Conservation (phyloP, 306 rosid genomes). For the Begonia loranthoides region DNA sequence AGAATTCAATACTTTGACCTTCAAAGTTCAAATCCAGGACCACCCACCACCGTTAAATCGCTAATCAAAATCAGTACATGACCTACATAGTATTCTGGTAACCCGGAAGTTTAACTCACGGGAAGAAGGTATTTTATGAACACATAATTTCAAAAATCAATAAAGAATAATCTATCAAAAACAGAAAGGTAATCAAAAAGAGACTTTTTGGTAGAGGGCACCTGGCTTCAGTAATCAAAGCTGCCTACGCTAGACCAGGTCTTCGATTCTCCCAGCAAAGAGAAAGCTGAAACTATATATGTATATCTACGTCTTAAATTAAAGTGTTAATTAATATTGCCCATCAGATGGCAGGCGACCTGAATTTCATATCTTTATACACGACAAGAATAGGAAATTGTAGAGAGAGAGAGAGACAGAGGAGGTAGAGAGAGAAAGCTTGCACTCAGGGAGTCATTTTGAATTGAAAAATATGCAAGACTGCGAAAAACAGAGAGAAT, state of each 20-base stretch:
- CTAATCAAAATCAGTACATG: too few relatives aligned
- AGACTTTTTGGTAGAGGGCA: neutral
- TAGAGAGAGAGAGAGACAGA: conserved; percentile 12
- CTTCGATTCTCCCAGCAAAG: neutral
- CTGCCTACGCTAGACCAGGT: neutral
- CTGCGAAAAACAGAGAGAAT: conserved; percentile 18
- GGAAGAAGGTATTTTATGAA: too few relatives aligned
- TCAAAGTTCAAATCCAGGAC: too few relatives aligned
- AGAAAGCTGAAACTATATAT: neutral
- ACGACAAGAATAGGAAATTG: neutral
- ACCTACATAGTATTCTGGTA: too few relatives aligned
- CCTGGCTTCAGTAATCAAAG: neutral
- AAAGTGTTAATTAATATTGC: neutral
- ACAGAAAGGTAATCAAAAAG: neutral
- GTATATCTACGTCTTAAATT: neutral
- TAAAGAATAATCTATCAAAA: too few relatives aligned
- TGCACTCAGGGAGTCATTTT: conserved; percentile 13
- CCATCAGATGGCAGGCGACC: neutral
- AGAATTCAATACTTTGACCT: too few relatives aligned
- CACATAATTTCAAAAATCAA: too few relatives aligned
- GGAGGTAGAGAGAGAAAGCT: conserved; percentile 11
- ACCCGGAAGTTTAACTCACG: too few relatives aligned
- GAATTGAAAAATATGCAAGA: conserved; percentile 10
- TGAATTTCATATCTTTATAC: neutral
- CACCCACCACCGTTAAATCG: too few relatives aligned